Percentiles rank a stretch among this genome's conserved stretches.
phyloP scores from a whole-genome alignment of 345 rosid species.

The Ricinus communis region DNA sequence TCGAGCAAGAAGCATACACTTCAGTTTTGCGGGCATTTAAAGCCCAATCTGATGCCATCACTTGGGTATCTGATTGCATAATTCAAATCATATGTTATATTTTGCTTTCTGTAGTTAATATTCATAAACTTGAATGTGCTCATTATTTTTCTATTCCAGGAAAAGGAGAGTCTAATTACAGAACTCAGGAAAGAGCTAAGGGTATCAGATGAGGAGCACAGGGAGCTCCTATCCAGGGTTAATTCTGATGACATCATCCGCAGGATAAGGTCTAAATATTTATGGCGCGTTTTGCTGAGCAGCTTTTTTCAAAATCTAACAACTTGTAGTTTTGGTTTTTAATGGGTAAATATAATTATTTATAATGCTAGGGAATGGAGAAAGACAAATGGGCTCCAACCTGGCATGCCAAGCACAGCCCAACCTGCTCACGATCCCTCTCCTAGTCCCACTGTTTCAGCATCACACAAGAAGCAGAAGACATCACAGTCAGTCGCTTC shows the following conservation, averaged over 20 bases:
- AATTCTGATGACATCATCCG: conserved; percentile 79
- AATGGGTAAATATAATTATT: conserved; percentile 22
- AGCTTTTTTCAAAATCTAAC: conserved; percentile 11
- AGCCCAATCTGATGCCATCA: conserved; percentile 96
- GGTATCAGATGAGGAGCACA: conserved; percentile 95
- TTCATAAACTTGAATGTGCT: neutral
- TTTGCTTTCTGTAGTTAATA: neutral
- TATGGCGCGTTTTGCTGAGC: conserved; percentile 15
- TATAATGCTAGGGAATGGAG: conserved; percentile 83
- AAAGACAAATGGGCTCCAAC: conserved; percentile 60
- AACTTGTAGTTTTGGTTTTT: conserved; percentile 27
- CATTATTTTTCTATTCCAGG: conserved; percentile 45
- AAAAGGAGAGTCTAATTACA: conserved; percentile 89
- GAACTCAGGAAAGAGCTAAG: conserved; percentile 94
- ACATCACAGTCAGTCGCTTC: conserved; percentile 79
- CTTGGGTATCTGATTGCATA: conserved; percentile 64
- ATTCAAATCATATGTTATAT: conserved; percentile 1
- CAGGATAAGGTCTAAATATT: conserved; percentile 71
- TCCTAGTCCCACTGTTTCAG: conserved; percentile 86
- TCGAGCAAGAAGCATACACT: conserved; percentile 92
- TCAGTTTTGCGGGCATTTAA: conserved; percentile 90
- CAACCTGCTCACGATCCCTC: conserved; percentile 62
- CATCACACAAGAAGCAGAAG: conserved; percentile 84
- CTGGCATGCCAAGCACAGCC: conserved; percentile 57
- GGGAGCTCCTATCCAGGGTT: conserved; percentile 81